A percentile compares a stretch with the other conserved stretches of the same genome.
Conservation (phyloP, 495 filamentous ascomycete species). For the Amorphotheca resinae region DNA sequence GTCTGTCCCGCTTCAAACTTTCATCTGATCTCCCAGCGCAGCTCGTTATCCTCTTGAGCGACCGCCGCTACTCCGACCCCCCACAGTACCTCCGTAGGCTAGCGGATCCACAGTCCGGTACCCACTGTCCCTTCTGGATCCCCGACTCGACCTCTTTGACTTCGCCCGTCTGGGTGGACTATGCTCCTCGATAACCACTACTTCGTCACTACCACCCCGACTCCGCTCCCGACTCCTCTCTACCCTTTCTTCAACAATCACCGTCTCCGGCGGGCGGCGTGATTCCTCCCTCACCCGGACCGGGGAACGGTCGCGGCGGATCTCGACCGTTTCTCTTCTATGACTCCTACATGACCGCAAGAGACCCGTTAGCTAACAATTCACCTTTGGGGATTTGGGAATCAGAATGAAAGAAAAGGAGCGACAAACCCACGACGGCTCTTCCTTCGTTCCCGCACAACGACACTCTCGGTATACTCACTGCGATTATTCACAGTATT, state of each 20-base stretch:
- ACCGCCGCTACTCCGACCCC: constrained; percentile 37
- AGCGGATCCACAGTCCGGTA: constrained; percentile 20
- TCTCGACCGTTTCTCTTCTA: constrained; percentile 18
- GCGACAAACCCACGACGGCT: constrained; percentile 9
- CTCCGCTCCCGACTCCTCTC: constrained; percentile 5
- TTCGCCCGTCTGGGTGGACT: constrained; percentile 20
- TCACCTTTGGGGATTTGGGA: not conserved
- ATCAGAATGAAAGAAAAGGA: not conserved
- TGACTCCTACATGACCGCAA: not conserved
- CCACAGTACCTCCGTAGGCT: constrained; percentile 17
- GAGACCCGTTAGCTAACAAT: not conserved
- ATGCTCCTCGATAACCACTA: constrained; percentile 23
- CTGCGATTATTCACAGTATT: constrained; percentile 28
- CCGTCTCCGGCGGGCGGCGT: constrained; percentile 8
- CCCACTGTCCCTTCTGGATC: constrained; percentile 14
- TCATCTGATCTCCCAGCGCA: too few species aligned
- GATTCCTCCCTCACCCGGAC: constrained; percentile 13
- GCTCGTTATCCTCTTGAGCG: too few species aligned
- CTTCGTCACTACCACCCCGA: constrained; percentile 14
- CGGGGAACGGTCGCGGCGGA: constrained; percentile 12
- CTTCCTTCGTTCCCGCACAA: constrained; percentile 16
- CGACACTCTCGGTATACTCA: constrained; percentile 10
- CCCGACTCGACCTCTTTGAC: constrained; percentile 4
- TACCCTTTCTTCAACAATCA: constrained; percentile 18
- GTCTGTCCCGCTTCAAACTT: too few species aligned